Evolutionary conservation across 805 yeast species (phyloP).

Genomic region (Candida alai): DNA sequence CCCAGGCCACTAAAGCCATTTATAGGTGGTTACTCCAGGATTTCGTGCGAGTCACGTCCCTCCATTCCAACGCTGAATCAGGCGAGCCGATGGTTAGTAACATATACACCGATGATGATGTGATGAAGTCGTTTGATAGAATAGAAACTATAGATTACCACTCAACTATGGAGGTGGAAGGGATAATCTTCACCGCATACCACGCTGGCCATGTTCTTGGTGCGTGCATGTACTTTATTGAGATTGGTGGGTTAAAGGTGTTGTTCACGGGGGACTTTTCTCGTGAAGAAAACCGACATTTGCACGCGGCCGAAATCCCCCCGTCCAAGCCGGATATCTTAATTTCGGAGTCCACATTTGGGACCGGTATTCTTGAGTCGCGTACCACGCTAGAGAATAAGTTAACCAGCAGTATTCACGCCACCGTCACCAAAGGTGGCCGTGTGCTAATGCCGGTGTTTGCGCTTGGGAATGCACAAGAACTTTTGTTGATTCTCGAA

Average conservation of each 20-base stretch:
- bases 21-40: constrained; percentile 93
- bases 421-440: constrained; percentile 84
- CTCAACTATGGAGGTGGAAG: constrained; percentile 91
- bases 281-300: constrained; percentile 91
- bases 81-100: constrained; percentile 43
- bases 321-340: constrained; percentile 81
- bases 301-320: constrained; percentile 93
- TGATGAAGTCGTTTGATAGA: constrained; percentile 78
- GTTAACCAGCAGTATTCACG: constrained; percentile 76
- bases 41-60: constrained; percentile 83
- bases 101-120: constrained; percentile 86
- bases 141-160: constrained; percentile 95
- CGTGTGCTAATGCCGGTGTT: constrained; percentile 90
- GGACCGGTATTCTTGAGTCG: constrained; percentile 96
- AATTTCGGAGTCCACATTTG: constrained; percentile 94
- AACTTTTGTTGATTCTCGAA: constrained; percentile 80
- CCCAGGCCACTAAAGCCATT: constrained; percentile 98
- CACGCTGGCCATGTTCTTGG: constrained; percentile 99
- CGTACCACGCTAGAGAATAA: constrained; percentile 79
- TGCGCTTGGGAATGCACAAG: constrained; percentile 97
- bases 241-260: constrained; percentile 85
- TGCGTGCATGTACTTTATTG: constrained; percentile 96
- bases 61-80: constrained; percentile 46
- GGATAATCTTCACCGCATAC: constrained; percentile 92
- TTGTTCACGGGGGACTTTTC: constrained; percentile 97